Evolutionary conservation across 2,329 filamentous ascomycete species (phyloP), one percentile per base, ranked within the genome.

Genomic region (Fusarium tuaranense): DNA sequence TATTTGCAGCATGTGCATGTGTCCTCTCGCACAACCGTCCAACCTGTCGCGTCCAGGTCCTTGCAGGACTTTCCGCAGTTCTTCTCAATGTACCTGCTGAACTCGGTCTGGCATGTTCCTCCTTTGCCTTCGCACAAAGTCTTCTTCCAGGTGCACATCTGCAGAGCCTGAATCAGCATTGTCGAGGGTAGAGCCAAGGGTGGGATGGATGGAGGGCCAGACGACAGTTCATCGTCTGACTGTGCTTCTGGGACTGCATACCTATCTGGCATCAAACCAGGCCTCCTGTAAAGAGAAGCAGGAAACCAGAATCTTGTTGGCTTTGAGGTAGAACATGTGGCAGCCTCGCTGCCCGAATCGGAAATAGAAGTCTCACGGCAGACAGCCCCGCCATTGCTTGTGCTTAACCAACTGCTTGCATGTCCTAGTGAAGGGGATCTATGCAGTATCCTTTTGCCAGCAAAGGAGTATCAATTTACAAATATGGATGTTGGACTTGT

Each of bases 61-160:
- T 55, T 20, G 51, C 51, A 55, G 27, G 51, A 55, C 27, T 55
- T 55, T 55, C 51, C 51, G 7, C 51, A 55, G 27, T 55, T 55
- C 20, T 55, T 55, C 18, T 55, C 51, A 55, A 55, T 55, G 27
- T 55, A 30, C n/a, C 51, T 55, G 27, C 27, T 55, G 27, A 55
- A 32, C 27, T 55, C 51, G 18, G 27, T 32, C 18, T 55, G 51
- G 51, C 51, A 55, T 55, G 51, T 55, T 32, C 51, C 51, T 20
- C 51, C 51, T 55, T 55, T 55, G n/a, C 51, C 51, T 55, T 55
- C 51, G 12, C 51, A 55, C 12, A 55, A 5, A 32, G 51, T 55
- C 51, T 55, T 55, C 51, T 55, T 55, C 51, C 51, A 55, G 51
- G 51, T 55, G 51, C 51, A 55, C 51, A 55, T 55, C 51, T 55